Evolutionary conservation across 768 basidiomycete genomes (phyloP).

Genomic region (Candolleomyces efflorescens): DNA sequence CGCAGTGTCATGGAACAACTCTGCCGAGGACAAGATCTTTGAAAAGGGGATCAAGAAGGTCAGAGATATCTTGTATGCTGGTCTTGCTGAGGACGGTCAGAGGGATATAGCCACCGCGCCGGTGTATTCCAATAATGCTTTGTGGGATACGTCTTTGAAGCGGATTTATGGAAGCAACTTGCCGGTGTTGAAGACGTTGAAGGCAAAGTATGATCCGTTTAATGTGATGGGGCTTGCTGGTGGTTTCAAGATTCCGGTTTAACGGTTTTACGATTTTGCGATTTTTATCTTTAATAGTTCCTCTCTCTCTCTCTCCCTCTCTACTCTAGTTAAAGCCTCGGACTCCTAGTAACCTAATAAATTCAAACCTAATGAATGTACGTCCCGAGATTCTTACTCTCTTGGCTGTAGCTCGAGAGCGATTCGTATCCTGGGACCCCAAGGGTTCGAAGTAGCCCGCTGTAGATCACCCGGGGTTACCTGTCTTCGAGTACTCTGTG

Average conservation of each 20-base stretch:
- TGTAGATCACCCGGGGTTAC: too few species aligned
- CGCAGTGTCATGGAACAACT: conserved; percentile 38
- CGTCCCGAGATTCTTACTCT: too few species aligned
- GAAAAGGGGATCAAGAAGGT: conserved; percentile 35
- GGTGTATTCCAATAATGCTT: conserved; percentile 60
- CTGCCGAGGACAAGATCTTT: conserved; percentile 35
- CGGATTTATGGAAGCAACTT: conserved; percentile 51
- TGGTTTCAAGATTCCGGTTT: conserved; percentile 46
- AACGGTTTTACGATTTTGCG: neutral
- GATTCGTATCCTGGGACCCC: too few species aligned
- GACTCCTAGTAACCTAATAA: too few species aligned
- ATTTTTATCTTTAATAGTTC: neutral
- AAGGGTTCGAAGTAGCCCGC: too few species aligned
- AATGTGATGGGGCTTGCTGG: conserved; percentile 67
- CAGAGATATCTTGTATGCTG: conserved; percentile 32
- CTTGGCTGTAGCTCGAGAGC: too few species aligned
- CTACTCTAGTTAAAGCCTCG: too few species aligned
- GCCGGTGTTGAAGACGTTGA: conserved; percentile 33
- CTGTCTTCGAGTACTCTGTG: too few species aligned
- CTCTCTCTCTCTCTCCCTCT: neutral
- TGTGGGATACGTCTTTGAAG: conserved; percentile 45
- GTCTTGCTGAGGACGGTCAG: conserved; percentile 38
- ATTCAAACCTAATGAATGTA: too few species aligned
- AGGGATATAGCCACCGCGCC: conserved; percentile 28
- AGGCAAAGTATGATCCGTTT: conserved; percentile 45